These are phyloP conservation scores for Debaryomyces fabryi DNA, from an alignment of 1,139 yeast genomes.

Conservation along the genomic window DNA sequence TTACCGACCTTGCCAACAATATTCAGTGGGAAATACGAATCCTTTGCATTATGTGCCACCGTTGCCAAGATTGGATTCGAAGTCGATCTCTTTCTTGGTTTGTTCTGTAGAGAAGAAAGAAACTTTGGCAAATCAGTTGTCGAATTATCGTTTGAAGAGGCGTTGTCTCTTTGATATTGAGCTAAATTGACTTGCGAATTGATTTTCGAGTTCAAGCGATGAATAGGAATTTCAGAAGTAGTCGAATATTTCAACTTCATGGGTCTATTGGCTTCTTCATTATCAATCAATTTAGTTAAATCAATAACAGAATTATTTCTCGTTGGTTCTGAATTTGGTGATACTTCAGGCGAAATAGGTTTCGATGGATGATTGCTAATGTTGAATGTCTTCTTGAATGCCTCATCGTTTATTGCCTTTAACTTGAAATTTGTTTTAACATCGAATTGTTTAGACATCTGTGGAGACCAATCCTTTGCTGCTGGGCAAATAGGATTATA, in stretches of 20 bases:
- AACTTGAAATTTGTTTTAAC: conserved; percentile 40
- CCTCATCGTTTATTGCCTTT: conserved; percentile 43
- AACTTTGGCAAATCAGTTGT: conserved; percentile 33
- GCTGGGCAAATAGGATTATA: conserved; percentile 41
- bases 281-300: conserved; percentile 38
- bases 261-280: conserved; percentile 44
- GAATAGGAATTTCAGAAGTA: conserved; percentile 45
- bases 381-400: conserved; percentile 38
- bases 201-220: conserved; percentile 42
- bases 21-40: conserved; percentile 35
- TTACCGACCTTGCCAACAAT: conserved; percentile 19
- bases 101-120: conserved; percentile 12
- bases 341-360: conserved; percentile 48
- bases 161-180: conserved; percentile 29
- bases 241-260: conserved; percentile 44
- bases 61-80: conserved; percentile 22
- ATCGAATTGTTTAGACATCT: conserved; percentile 27
- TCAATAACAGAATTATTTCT: conserved; percentile 48
- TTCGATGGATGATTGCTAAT: conserved; percentile 35
- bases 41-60: conserved; percentile 23
- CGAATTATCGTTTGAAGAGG: conserved; percentile 30
- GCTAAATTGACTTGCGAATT: conserved; percentile 42
- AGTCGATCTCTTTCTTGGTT: conserved; percentile 14
- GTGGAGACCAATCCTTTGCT: conserved; percentile 44
- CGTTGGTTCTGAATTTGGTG: conserved; percentile 49